phyloP scores from a whole-genome alignment of 2,329 filamentous ascomycete species.

The Dryadomyces sulphureus region DNA sequence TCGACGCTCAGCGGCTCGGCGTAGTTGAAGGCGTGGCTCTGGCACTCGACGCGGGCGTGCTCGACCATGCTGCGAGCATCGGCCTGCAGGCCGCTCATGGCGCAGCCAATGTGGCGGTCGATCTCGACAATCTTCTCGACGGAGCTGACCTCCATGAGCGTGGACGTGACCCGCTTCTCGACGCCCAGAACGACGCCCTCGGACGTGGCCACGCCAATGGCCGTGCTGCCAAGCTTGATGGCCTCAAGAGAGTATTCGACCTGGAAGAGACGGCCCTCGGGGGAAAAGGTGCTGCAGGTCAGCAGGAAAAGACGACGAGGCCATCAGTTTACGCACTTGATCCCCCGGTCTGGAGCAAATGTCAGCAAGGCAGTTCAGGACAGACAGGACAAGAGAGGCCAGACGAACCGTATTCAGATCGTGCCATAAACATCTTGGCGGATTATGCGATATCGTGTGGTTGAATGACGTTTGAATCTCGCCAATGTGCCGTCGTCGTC shows the following conservation, averaged over 20 bases:
- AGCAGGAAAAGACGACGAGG: too few relatives aligned
- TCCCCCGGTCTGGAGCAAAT: conserved; percentile 2
- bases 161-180: conserved; percentile 97
- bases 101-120: conserved; percentile 95
- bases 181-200: conserved; percentile 94
- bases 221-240: conserved; percentile 97
- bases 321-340: conserved; percentile 19
- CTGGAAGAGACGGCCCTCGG: conserved; percentile 98
- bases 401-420: conserved; percentile 89
- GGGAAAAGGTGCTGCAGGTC: conserved; percentile 77
- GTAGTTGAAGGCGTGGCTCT: conserved; percentile 97
- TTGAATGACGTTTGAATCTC: neutral
- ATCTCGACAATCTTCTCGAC: conserved; percentile 99
- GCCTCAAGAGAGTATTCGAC: conserved; percentile 99
- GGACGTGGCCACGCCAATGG: conserved; percentile 91
- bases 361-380: neutral
- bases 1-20: conserved; percentile 89
- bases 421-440: conserved; percentile 95
- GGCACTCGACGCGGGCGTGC: conserved; percentile 92
- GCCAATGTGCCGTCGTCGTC: neutral
- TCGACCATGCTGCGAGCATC: conserved; percentile 97
- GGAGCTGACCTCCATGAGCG: conserved; percentile 90
- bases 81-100: conserved; percentile 95
- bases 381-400: neutral
- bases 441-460: conserved; percentile 13